Base-by-base conservation (phyloP, 1,284 basidiomycete species). In the Golubevia pallescens region DNA sequence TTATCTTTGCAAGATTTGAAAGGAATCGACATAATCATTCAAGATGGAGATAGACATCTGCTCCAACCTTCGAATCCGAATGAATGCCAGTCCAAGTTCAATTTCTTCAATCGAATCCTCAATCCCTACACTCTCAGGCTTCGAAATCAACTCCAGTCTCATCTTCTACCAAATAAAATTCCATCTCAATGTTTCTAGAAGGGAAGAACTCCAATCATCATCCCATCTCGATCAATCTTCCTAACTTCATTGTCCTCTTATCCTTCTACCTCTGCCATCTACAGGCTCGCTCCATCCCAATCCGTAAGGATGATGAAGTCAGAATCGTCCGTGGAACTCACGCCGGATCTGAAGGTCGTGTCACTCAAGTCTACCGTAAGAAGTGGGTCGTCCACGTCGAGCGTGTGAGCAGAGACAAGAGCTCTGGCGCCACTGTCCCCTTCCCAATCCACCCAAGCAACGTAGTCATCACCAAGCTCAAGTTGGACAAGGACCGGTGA, bases 361-460 rank as follows among this genome's bases (percentile, higher is more conserved):
- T 87, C 65, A 76, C 78, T 62, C 85, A 86, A 74, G 95, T 98
- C 73, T 97, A 97, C 91, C 93, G 96, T 87, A 97, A 98, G 92
- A 97, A 97, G 88, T 98, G 94, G 93, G 94, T 98, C 67, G 93
- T 99, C 87, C 93, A 98, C 89, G 93, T 99, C 86, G 97, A 99
- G 88, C 93, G 95, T 87, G 95, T 99, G 71, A 92, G 93, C 86
- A 91, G 95, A 77, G 97, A 99, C 89, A 99, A 99, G 89, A 93
- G 93, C 78, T 97, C 97, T 87, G 97, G 97, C 78, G 92, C 95
- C 72, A 92, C 95, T 67, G 91, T 92, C 68, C 92, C 93, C 83
- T 94, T 98, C 84, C 95, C 95, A 80, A 91, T 99, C 84, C 92
- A 96, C 90, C 95, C 97, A 71, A 94, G 93, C 88, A 99, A 98